Evolutionary conservation across 2,329 filamentous ascomycete species (phyloP), one percentile per base, ranked within the genome.

Genomic region (Venturia aucupariae): DNA sequence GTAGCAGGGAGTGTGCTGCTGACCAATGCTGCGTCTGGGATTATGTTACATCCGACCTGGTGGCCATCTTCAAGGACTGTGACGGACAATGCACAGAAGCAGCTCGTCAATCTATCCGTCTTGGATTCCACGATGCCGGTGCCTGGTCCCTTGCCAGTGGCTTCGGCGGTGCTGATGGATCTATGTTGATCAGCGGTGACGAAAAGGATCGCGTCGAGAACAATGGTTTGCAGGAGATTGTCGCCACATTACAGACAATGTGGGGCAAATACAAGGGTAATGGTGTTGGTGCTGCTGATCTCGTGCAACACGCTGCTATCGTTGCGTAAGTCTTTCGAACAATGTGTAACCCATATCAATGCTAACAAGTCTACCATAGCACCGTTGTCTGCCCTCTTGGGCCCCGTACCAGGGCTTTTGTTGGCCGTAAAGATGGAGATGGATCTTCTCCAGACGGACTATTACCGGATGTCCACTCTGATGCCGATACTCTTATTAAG

Each of bases 331-430:
- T 27, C 13, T 51, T 24, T 22, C 11, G 35, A 38, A 27, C 7
- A 17, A 27, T 51, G 11, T 22, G 10, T 8, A 27, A 30, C 1
- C 24, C 8, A 27, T 8, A 1, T 27, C 22, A 10, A 27, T 27
- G 46, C 46, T 27, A 51, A 51, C 46, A 51, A 27, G 2, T 15
- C 13, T 15, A 24, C 46, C 4, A 51, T 27, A 51, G 46, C 3
- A 79, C 79, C 3, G 76, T 80, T 1, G 74, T 76, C 30, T 82
- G 82, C 62, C 78, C 82, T 1, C 73, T 80, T 19, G 82, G 82
- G 0, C 82, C 81, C 3, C 75, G 77, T 10, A 78, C 84, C 42
- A 71, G 75, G 15, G 77, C 77, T n/a, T 80, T 80, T 65, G 76
- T 65, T 17, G 62, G 69, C 13, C 62, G 62, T 19, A 62, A n/a